phyloP scores from a whole-genome alignment of 1,284 basidiomycete genomes.

The Irpex sp. region DNA sequence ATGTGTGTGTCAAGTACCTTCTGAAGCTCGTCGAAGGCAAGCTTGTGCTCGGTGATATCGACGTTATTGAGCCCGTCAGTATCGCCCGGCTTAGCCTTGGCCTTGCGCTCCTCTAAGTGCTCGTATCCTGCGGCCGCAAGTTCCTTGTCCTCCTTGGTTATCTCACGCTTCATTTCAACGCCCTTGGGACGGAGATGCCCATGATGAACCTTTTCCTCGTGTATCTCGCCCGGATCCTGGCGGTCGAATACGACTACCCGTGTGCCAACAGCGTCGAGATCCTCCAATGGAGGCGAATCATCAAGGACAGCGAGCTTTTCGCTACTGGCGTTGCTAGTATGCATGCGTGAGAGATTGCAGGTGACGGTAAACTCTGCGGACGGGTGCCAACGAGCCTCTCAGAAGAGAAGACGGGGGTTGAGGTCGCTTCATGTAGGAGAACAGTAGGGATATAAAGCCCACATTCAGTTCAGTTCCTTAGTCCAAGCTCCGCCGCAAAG shows the following conservation, averaged over 20 bases:
- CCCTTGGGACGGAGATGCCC: slow-evolving; percentile 41
- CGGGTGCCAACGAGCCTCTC: background rate
- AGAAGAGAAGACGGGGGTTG: background rate
- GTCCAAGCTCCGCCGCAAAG: background rate
- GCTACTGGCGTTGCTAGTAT: slow-evolving; percentile 7
- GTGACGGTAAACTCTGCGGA: slow-evolving; percentile 3
- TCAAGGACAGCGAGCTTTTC: slow-evolving; percentile 16
- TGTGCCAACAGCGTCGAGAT: slow-evolving; percentile 19
- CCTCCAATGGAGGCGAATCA: slow-evolving; percentile 15
- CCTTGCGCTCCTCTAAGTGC: slow-evolving; percentile 46
- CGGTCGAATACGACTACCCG: slow-evolving; percentile 40
- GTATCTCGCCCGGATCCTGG: slow-evolving; percentile 32
- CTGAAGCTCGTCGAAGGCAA: slow-evolving; percentile 40
- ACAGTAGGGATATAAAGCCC: background rate
- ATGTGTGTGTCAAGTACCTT: slow-evolving; percentile 45
- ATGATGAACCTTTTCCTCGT: slow-evolving; percentile 38
- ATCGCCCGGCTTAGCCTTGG: slow-evolving; percentile 33
- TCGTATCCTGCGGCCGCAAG: slow-evolving; percentile 68
- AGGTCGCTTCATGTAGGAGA: slow-evolving; percentile 8
- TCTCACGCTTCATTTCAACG: slow-evolving; percentile 53
- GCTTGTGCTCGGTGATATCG: slow-evolving; percentile 54
- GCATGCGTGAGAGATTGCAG: slow-evolving; percentile 16
- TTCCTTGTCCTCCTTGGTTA: slow-evolving; percentile 65
- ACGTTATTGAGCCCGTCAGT: slow-evolving; percentile 32
- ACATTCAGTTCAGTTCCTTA: background rate